Conservation (phyloP, 2,329 filamentous ascomycete genomes). For the Raffaelea arxii region DNA sequence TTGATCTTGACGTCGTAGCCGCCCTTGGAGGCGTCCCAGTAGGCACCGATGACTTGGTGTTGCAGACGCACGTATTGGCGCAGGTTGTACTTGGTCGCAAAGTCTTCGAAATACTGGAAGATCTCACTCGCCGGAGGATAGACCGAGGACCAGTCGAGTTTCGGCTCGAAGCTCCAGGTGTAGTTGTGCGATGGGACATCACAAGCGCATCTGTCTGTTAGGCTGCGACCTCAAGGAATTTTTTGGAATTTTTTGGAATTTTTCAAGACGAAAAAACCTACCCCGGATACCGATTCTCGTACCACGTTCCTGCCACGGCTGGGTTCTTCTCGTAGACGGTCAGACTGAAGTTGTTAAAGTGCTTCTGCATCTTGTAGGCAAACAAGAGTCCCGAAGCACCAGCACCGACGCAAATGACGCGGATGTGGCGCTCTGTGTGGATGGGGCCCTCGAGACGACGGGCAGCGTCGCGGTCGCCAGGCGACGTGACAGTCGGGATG, state of each 20-base stretch:
- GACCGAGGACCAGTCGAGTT: slow-evolving; percentile 21
- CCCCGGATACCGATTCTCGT: slow-evolving; percentile 36
- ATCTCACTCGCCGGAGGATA: slow-evolving; percentile 18
- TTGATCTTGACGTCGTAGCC: slow-evolving; percentile 26
- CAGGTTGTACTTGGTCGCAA: slow-evolving; percentile 21
- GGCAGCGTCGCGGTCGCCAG: slow-evolving; percentile 5
- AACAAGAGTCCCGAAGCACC: slow-evolving; percentile 34
- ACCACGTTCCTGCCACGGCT: slow-evolving; percentile 39
- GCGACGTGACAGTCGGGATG: slow-evolving; percentile 4
- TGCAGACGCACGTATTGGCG: slow-evolving; percentile 33
- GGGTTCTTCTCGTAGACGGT: slow-evolving; percentile 36
- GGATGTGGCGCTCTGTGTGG: slow-evolving; percentile 13
- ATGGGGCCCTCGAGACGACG: slow-evolving; percentile 12
- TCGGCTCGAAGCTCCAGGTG: slow-evolving; percentile 19
- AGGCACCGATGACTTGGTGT: slow-evolving; percentile 29
- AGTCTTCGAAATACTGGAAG: slow-evolving; percentile 21
- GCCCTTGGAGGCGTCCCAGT: slow-evolving; percentile 31
- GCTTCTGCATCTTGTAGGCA: slow-evolving; percentile 35
- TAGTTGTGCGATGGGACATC: slow-evolving; percentile 44
- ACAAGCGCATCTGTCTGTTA: slow-evolving; percentile 27
- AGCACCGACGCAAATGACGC: slow-evolving; percentile 32
- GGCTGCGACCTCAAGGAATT: too few species aligned
- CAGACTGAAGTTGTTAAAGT: slow-evolving; percentile 26
- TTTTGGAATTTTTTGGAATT: too few species aligned
- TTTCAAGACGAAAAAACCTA: slow-evolving; percentile 12